phyloP scores from a whole-genome alignment of 495 filamentous ascomycete species.

The Penicillium dipodomyicola region DNA sequence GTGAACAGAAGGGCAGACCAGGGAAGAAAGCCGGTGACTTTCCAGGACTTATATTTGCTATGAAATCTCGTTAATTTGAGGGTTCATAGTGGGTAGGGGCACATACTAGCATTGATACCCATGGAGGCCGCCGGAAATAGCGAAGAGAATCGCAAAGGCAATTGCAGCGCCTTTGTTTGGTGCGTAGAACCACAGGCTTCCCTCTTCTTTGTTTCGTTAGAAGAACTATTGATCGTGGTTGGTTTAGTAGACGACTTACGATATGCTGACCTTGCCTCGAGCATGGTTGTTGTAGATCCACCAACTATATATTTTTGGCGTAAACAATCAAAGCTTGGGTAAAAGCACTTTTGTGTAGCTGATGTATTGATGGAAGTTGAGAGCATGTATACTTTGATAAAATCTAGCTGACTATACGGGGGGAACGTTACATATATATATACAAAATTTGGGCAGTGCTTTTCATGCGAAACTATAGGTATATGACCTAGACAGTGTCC shows the following conservation, averaged over 20 bases:
- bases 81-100: background rate
- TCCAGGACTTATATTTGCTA: conserved; percentile 48
- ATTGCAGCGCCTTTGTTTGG: conserved; percentile 72
- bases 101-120: conserved; percentile 60
- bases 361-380: background rate
- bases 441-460: background rate
- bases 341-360: background rate
- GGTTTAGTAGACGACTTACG: conserved; percentile 11
- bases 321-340: background rate
- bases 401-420: background rate
- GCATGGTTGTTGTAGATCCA: conserved; percentile 10
- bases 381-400: background rate
- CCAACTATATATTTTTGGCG: background rate
- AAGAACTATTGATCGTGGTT: conserved; percentile 9
- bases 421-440: background rate
- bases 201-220: conserved; percentile 33
- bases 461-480: background rate
- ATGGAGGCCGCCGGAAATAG: conserved; percentile 56
- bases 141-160: conserved; percentile 64
- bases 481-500: background rate
- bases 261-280: conserved; percentile 19
- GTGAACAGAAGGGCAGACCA: conserved; percentile 53
- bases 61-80: background rate
- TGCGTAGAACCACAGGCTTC: conserved; percentile 67
- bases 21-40: conserved; percentile 54